phyloP scores from a whole-genome alignment of 768 basidiomycete species.

The Hypholoma sublateritium region DNA sequence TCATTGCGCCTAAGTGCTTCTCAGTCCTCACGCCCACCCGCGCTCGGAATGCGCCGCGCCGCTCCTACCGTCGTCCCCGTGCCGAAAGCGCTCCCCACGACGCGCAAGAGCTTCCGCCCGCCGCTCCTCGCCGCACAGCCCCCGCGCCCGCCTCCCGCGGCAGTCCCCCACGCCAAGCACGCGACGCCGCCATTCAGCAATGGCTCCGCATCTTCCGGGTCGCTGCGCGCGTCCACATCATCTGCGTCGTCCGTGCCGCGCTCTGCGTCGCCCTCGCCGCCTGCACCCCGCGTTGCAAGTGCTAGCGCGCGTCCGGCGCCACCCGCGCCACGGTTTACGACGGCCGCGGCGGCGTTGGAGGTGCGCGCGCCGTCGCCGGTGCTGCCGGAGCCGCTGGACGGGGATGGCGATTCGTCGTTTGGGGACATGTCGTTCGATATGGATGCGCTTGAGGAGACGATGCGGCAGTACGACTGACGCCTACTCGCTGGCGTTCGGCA shows the following conservation, averaged over 20 bases:
- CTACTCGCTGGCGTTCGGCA: not conserved
- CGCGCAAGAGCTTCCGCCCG: slow-evolving; percentile 36
- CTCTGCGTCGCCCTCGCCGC: not conserved
- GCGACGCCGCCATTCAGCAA: not conserved
- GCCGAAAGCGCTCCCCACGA: slow-evolving; percentile 23
- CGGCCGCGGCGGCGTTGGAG: too few relatives aligned
- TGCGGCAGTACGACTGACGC: slow-evolving; percentile 30
- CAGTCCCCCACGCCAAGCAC: not conserved
- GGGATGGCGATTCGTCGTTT: slow-evolving; percentile 29
- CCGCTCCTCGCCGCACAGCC: slow-evolving; percentile 26
- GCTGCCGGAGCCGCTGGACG: slow-evolving; percentile 20
- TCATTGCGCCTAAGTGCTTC: slow-evolving; percentile 23
- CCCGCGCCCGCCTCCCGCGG: not conserved
- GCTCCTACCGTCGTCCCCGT: slow-evolving; percentile 14
- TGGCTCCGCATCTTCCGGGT: slow-evolving; percentile 1
- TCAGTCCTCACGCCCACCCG: slow-evolving; percentile 27
- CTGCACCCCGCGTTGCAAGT: not conserved
- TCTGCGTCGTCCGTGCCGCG: not conserved
- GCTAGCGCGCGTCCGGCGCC: not conserved
- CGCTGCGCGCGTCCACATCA: not conserved
- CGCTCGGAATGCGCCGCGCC: slow-evolving; percentile 40
- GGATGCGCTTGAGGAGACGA: slow-evolving; percentile 33
- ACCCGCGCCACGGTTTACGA: not conserved
- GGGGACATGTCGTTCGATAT: slow-evolving; percentile 33
- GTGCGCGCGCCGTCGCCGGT: not conserved